phyloP scores from a whole-genome alignment of 2,329 filamentous ascomycete species.

The Elsinoe fawcettii region DNA sequence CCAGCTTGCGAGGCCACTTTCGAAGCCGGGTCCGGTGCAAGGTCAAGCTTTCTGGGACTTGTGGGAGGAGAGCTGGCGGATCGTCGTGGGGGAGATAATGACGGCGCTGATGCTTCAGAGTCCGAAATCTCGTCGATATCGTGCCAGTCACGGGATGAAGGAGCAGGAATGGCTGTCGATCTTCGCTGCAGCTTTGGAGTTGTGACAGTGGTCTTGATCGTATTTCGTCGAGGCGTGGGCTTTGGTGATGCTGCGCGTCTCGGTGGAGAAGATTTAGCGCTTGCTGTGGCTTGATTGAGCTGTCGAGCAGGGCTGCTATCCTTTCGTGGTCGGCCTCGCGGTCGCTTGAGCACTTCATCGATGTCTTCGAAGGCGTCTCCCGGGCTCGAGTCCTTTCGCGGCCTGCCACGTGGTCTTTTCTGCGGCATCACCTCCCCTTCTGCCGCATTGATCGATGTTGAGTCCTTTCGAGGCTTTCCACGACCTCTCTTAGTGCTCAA shows the following conservation, averaged over 20 bases:
- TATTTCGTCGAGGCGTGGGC: neutral
- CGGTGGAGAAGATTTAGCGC: conserved; percentile 10
- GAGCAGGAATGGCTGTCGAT: neutral
- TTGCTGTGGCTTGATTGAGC: conserved; percentile 17
- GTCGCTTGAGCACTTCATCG: conserved; percentile 15
- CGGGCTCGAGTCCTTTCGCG: neutral
- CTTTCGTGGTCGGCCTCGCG: conserved; percentile 24
- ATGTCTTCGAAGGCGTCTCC: neutral
- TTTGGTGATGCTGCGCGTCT: neutral
- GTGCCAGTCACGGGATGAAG: conserved; percentile 16
- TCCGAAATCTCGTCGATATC: conserved; percentile 28
- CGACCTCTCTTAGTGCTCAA: neutral
- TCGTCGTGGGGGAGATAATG: conserved; percentile 27
- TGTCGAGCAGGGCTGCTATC: conserved; percentile 9
- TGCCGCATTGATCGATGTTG: neutral
- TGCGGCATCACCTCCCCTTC: neutral
- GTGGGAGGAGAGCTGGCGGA: conserved; percentile 22
- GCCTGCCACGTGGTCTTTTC: neutral
- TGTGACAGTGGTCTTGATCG: neutral
- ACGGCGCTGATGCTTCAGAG: conserved; percentile 25
- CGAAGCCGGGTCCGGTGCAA: conserved; percentile 16
- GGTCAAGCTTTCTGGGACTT: conserved; percentile 21
- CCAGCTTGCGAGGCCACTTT: neutral
- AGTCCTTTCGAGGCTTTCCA: neutral
- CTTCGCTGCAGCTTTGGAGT: neutral